Base-by-base conservation (phyloP, 2,329 filamentous ascomycete genomes). In the Fusarium heterosporum region DNA sequence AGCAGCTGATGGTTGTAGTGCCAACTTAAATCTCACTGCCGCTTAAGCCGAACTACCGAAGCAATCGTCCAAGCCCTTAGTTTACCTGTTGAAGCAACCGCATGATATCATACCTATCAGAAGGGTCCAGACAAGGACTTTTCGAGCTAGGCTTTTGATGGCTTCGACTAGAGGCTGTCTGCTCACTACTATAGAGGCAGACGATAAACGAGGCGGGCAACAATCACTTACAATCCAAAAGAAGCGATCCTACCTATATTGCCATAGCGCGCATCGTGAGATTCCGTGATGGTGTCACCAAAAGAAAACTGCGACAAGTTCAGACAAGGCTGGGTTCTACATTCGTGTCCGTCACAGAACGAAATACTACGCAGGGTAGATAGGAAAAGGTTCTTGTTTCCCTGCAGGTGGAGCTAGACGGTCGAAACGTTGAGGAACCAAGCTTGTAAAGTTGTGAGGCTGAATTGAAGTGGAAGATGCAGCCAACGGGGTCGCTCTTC, bases 161-260 rank as follows among this genome's bases (percentile, higher is more conserved):
- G 66, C 51, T 42, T 30, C 49, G 36, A 50, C 36, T 42, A 41
- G 47, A 46, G 42, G 51, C 34, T 36, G 16, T 36, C 16, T 16
- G 48, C 22, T 22, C 22, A 22, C 22, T 22, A 48, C 49, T 57
- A 51, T 64, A 29, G 40, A 29, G n/a, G 17, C 36, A 42, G 29
- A 26, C 19, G 39, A 51, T 29, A 59, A 39, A 29, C 28, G 39
- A 62, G 61, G 69, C 67, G 70, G 70, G 70, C 70, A 72, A 69
- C 70, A 72, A 72, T 72, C 42, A 58, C 19, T 25, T 36, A 8
- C 7, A n/a, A 13, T 14, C 17, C n/a, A 14, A 25, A 19, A 47
- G 17, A 56, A 49, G 41, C 50, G 55, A 62, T 53, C 45, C 54
- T 60, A 43, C 59, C 54, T 32, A 42, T 41, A 45, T 34, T 6